Percentiles rank a stretch among this genome's conserved stretches.
Evolutionary conservation across 306 rosid genomes (phyloP).

Genomic region (Trifolium pratense): DNA sequence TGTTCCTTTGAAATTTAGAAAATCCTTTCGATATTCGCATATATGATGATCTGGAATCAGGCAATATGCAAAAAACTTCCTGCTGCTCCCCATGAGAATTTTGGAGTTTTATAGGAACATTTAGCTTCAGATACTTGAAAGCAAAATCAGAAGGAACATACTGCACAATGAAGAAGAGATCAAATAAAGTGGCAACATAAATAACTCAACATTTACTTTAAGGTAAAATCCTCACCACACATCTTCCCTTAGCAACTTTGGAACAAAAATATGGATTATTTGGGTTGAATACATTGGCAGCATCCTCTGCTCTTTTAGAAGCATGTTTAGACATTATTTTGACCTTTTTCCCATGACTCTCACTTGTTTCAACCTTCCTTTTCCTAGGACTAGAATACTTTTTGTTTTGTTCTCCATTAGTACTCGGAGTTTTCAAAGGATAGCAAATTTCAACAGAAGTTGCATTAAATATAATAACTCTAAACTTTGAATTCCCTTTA

Average conservation of each 20-base stretch:
- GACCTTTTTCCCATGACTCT: neutral
- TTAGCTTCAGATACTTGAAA: slow-evolving; percentile 22
- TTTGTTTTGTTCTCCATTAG: neutral
- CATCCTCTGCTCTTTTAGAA: neutral
- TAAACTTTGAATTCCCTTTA: neutral
- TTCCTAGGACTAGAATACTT: too few species aligned
- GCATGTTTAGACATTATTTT: neutral
- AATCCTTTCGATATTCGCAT: slow-evolving; percentile 29
- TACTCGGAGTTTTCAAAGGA: neutral
- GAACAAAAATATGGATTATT: slow-evolving; percentile 36
- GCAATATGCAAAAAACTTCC: neutral
- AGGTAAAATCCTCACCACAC: slow-evolving; percentile 42
- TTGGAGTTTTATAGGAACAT: slow-evolving; percentile 25
- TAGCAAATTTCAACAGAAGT: neutral
- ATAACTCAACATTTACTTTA: neutral
- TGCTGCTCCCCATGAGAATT: slow-evolving; percentile 21
- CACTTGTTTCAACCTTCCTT: neutral
- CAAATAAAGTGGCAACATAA: neutral
- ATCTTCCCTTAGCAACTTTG: neutral
- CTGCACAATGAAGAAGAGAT: slow-evolving; percentile 37
- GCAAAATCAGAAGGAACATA: slow-evolving; percentile 36
- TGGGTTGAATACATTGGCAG: slow-evolving; percentile 17
- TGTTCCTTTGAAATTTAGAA: neutral
- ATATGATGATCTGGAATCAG: neutral
- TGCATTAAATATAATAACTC: neutral